Percentiles rank a stretch among this genome's conserved stretches.
Evolutionary conservation across 257 asterid species (phyloP).

Genomic region (Solanum medicagineum): DNA sequence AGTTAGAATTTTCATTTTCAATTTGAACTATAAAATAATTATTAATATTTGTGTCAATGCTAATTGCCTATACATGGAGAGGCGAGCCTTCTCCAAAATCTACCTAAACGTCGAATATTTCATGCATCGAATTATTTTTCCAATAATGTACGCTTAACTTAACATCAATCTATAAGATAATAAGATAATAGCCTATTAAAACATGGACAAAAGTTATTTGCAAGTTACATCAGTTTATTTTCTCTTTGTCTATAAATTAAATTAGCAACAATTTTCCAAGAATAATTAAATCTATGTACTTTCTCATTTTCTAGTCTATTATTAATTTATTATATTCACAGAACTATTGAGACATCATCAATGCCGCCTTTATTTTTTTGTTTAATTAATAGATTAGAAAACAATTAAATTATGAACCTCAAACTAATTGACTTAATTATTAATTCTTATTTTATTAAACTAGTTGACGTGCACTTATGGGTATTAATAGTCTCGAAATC

Average conservation of each 20-base stretch:
- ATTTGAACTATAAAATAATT: too few species aligned
- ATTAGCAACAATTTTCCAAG: neutral
- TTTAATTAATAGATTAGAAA: neutral
- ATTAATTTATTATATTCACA: neutral
- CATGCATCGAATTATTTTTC: neutral
- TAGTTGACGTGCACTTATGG: too few species aligned
- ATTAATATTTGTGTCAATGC: too few species aligned
- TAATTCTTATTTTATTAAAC: neutral
- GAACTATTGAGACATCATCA: neutral
- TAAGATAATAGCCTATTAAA: neutral
- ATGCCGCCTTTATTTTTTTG: neutral
- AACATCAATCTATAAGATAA: too few species aligned
- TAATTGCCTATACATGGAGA: neutral
- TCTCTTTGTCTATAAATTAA: too few species aligned
- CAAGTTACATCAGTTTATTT: too few species aligned
- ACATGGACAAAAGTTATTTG: too few species aligned
- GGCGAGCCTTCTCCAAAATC: accelerated
- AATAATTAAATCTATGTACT: neutral
- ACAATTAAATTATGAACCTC: neutral
- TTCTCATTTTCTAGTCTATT: neutral
- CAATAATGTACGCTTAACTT: neutral
- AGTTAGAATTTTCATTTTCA: too few species aligned
- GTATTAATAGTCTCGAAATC: too few species aligned
- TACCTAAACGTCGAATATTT: accelerated
- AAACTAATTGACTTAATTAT: neutral